Conservation (phyloP, 2,329 filamentous ascomycete species). For the Leptographium wingfieldii region DNA sequence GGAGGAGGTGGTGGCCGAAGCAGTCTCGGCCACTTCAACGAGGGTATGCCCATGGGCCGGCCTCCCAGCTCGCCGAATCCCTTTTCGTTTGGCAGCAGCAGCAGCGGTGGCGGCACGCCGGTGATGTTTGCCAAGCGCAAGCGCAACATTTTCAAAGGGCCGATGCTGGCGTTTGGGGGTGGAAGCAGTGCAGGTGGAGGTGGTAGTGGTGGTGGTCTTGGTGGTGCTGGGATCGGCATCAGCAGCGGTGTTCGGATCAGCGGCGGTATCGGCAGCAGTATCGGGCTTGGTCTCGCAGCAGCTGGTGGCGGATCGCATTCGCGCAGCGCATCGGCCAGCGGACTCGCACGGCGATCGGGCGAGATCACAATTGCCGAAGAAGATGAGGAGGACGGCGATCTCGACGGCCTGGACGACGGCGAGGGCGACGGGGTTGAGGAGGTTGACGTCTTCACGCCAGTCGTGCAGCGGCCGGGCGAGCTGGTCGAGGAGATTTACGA, state of each 20-base stretch:
- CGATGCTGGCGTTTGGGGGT: slow-evolving; percentile 46
- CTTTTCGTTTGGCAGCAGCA: slow-evolving; percentile 26
- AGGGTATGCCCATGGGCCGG: slow-evolving; percentile 35
- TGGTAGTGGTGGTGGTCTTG: background rate
- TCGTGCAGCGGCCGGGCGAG: slow-evolving; percentile 31
- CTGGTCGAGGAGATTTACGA: slow-evolving; percentile 34
- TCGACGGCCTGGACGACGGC: slow-evolving; percentile 39
- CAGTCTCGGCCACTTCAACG: slow-evolving; percentile 35
- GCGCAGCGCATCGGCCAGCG: slow-evolving; percentile 48
- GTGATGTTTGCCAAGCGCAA: slow-evolving; percentile 74
- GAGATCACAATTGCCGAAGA: slow-evolving; percentile 63
- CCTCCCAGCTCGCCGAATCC: slow-evolving; percentile 42
- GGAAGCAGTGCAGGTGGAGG: slow-evolving; percentile 1
- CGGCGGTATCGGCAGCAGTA: slow-evolving; percentile 12
- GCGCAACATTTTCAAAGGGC: slow-evolving; percentile 71
- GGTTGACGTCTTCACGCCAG: slow-evolving; percentile 45
- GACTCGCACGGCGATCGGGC: slow-evolving; percentile 53
- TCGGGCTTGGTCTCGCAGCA: slow-evolving; percentile 10
- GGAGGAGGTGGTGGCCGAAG: background rate
- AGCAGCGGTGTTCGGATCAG: background rate
- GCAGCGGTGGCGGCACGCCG: slow-evolving; percentile 35
- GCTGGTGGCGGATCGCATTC: slow-evolving; percentile 31
- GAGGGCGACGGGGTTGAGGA: slow-evolving; percentile 44
- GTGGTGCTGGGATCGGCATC: background rate
- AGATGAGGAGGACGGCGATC: slow-evolving; percentile 35